Evolutionary conservation across 352 stramenopile genomes (phyloP).

Genomic region (Phytophthora tubulina): DNA sequence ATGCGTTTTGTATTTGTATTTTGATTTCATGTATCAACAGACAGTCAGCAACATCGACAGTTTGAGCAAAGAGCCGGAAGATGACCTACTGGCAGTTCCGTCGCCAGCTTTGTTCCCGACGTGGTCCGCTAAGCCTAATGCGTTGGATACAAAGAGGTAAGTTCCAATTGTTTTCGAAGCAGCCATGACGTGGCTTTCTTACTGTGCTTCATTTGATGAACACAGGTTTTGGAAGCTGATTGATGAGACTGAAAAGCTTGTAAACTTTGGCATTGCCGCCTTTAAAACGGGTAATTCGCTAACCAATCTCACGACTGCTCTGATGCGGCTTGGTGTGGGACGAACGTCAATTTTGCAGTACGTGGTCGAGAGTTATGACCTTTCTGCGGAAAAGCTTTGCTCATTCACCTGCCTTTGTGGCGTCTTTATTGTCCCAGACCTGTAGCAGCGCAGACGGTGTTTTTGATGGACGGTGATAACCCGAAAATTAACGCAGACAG

Average conservation of each 20-base stretch:
- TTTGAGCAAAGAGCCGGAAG: constrained; percentile 65
- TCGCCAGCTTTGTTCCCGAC: constrained; percentile 47
- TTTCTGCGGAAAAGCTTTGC: neutral
- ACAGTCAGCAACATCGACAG: constrained; percentile 25
- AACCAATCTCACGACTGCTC: constrained; percentile 50
- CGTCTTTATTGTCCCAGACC: constrained; percentile 38
- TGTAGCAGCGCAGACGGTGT: constrained; percentile 58
- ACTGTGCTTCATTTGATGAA: neutral
- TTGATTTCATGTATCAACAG: constrained; percentile 16
- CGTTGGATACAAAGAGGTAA: constrained; percentile 60
- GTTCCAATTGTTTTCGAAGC: neutral
- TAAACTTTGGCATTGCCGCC: constrained; percentile 71
- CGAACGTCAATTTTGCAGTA: constrained; percentile 69
- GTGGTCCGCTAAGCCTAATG: constrained; percentile 44
- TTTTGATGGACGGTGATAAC: constrained; percentile 41
- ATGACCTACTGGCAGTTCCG: constrained; percentile 62
- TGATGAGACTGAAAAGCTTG: constrained; percentile 64
- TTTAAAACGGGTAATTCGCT: constrained; percentile 58
- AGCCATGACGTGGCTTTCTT: neutral
- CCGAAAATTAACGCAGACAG: constrained; percentile 49
- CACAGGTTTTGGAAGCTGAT: constrained; percentile 76
- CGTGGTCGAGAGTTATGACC: constrained; percentile 17
- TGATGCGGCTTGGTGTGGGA: constrained; percentile 69
- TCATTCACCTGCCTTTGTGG: neutral
- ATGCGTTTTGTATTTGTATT: neutral